Evolutionary conservation across 495 filamentous ascomycete species (phyloP).

Genomic region (Entonaema liquescens): DNA sequence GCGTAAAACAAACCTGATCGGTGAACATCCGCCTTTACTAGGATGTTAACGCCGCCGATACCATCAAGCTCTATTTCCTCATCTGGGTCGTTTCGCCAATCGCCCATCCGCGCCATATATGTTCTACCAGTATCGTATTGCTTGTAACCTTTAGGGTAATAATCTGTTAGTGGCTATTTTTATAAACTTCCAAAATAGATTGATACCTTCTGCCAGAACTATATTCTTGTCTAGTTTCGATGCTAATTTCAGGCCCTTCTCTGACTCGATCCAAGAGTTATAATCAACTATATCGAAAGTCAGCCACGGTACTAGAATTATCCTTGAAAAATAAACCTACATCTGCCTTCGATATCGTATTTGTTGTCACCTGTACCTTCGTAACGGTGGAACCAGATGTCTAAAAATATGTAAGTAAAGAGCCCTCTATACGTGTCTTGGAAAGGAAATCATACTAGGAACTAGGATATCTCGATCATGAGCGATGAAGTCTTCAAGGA

Average conservation of each 20-base stretch:
- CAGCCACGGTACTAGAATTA: not conserved
- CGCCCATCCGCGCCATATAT: conserved; percentile 86
- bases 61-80: conserved; percentile 91
- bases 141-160: conserved; percentile 72
- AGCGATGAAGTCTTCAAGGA: conserved; percentile 93
- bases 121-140: conserved; percentile 89
- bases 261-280: conserved; percentile 98
- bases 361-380: conserved; percentile 77
- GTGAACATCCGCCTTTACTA: conserved; percentile 97
- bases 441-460: conserved; percentile 75
- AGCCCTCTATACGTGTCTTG: not conserved
- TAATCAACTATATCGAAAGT: conserved; percentile 77
- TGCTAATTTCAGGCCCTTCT: conserved; percentile 77
- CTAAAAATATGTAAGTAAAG: conserved; percentile 59
- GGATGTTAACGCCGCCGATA: conserved; percentile 95
- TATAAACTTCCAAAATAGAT: not conserved
- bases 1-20: conserved; percentile 72
- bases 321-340: conserved; percentile 60
- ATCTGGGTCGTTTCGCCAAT: conserved; percentile 91
- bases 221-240: conserved; percentile 76
- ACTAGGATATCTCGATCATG: conserved; percentile 94
- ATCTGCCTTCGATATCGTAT: conserved; percentile 91
- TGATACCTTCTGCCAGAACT: conserved; percentile 83
- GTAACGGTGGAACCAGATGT: conserved; percentile 98
- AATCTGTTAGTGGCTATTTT: conserved; percentile 14